Evolutionary conservation across 2,329 filamentous ascomycete species (phyloP).

Genomic region (Sordariomycetes sp.): DNA sequence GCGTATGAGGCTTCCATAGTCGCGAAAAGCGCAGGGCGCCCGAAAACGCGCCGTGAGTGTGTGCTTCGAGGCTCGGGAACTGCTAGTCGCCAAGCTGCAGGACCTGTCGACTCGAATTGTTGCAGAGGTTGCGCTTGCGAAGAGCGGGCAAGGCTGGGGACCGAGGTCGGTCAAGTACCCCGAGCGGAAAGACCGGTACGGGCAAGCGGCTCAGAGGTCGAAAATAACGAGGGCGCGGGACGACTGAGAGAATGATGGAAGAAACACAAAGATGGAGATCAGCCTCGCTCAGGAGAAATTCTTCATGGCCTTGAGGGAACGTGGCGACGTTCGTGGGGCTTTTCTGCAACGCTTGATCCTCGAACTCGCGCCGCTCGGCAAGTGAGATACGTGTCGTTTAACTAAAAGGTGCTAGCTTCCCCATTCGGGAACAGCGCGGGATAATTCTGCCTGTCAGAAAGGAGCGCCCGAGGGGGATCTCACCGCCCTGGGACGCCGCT

Average conservation of each 20-base stretch:
- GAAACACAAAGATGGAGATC: background rate
- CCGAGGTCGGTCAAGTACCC: slow-evolving; percentile 1
- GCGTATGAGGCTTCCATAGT: slow-evolving; percentile 56
- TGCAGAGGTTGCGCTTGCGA: background rate
- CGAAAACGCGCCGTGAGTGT: background rate
- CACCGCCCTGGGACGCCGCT: background rate
- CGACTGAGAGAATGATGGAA: background rate
- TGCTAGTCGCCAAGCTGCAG: background rate
- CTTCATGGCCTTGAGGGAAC: background rate
- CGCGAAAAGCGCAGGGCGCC: background rate
- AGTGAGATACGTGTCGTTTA: slow-evolving; percentile 1
- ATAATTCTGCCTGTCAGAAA: slow-evolving; percentile 1
- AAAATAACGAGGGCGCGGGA: slow-evolving; percentile 5
- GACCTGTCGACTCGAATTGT: background rate
- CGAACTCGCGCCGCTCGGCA: background rate
- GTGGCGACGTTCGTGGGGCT: background rate
- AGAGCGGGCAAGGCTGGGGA: background rate
- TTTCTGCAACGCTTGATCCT: background rate
- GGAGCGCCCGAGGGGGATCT: background rate
- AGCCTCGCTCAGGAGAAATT: background rate
- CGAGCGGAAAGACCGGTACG: background rate
- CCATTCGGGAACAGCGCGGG: background rate
- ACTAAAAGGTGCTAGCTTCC: background rate
- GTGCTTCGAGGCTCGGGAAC: background rate
- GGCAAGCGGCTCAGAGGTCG: background rate